Percentiles rank a stretch among this genome's conserved stretches.
Evolutionary conservation across 495 filamentous ascomycete species (phyloP).

Genomic region (Pseudomonodictys pantanalensis): DNA sequence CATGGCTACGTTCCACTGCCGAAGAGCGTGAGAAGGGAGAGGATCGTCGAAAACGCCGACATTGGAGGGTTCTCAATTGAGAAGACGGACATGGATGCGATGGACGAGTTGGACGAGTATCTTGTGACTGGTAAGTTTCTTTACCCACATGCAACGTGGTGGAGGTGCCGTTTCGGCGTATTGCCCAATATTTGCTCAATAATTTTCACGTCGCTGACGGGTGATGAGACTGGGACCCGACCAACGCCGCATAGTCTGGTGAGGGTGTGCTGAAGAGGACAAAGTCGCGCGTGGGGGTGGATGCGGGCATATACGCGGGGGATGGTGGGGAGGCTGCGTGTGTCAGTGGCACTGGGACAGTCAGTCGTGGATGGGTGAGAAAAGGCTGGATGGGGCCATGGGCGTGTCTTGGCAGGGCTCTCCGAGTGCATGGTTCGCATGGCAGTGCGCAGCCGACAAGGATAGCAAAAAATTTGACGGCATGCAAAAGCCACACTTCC

Average conservation of each 20-base stretch:
- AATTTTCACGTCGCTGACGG: neutral
- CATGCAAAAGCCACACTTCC: constrained; percentile 22
- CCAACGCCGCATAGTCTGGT: constrained; percentile 24
- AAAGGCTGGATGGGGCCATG: too few species aligned
- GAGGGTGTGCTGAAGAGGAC: neutral
- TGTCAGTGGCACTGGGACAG: neutral
- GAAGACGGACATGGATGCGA: constrained; percentile 57
- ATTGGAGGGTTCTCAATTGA: constrained; percentile 65
- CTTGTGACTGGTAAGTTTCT: constrained; percentile 57
- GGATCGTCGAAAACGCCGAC: constrained; percentile 63
- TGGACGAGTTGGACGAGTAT: constrained; percentile 68
- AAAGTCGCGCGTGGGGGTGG: constrained; percentile 16
- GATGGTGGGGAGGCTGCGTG: constrained; percentile 1
- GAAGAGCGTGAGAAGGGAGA: constrained; percentile 63
- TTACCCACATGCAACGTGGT: neutral
- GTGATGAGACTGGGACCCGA: constrained; percentile 38
- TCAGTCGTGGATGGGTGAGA: constrained; percentile 11
- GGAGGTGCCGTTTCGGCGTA: constrained; percentile 3
- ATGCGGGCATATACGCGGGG: neutral
- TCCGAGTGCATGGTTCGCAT: neutral
- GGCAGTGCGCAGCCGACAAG: neutral
- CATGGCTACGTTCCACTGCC: constrained; percentile 71
- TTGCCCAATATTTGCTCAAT: neutral
- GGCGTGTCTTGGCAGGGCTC: constrained; percentile 23
- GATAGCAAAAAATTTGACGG: neutral